phyloP scores from a whole-genome alignment of 176 grass and related monocot genomes.

The Aegilops umbellulata region DNA sequence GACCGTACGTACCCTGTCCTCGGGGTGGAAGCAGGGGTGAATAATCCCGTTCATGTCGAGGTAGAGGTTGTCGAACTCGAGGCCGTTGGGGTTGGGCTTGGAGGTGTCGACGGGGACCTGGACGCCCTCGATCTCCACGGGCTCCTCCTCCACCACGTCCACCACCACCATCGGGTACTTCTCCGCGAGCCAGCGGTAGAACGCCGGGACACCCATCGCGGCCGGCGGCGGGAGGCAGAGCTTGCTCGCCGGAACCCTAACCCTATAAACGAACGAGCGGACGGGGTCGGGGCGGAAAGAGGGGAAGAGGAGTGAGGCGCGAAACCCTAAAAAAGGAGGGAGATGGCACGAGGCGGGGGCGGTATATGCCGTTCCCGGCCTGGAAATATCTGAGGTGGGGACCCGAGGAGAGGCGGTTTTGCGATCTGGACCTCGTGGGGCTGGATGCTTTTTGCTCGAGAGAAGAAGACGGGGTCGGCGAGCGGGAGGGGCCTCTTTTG shows the following conservation, averaged over 20 bases:
- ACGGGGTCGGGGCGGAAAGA: background rate
- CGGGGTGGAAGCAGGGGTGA: conserved; percentile 57
- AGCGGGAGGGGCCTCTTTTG: background rate
- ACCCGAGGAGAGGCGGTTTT: background rate
- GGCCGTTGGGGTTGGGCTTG: conserved; percentile 81
- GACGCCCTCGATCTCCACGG: conserved; percentile 86
- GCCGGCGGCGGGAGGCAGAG: background rate
- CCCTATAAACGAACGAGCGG: conserved; percentile 20
- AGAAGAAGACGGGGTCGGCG: background rate
- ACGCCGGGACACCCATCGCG: conserved; percentile 84
- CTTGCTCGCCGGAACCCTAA: conserved; percentile 41
- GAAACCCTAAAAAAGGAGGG: conserved; percentile 42
- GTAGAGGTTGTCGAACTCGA: conserved; percentile 65
- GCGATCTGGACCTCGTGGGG: background rate
- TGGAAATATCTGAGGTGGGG: background rate
- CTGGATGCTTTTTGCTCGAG: background rate
- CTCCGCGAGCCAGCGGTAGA: conserved; percentile 98
- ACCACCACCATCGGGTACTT: conserved; percentile 99
- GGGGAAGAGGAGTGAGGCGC: background rate
- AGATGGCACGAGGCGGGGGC: background rate
- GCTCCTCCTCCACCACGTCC: conserved; percentile 90
- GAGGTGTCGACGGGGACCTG: conserved; percentile 79
- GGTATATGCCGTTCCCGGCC: conserved; percentile 3
- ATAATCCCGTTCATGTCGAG: conserved; percentile 63
- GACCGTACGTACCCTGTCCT: conserved; percentile 39